phyloP scores from a whole-genome alignment of 2,329 filamentous ascomycete species.

The Coniosporium uncinatum region DNA sequence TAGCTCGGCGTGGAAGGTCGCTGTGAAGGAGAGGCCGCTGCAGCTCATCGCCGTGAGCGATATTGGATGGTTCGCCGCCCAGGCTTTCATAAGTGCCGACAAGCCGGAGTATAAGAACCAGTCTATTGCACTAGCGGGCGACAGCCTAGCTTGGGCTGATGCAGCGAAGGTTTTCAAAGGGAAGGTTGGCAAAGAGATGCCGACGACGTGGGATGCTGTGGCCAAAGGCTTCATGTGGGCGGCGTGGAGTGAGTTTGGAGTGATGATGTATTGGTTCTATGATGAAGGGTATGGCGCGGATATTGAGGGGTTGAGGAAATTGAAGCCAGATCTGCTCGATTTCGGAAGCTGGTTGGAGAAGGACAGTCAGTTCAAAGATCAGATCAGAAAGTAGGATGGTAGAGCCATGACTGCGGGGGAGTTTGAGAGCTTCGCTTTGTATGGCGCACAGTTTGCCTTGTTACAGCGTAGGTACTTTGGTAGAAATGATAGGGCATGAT shows the following conservation, averaged over 20 bases:
- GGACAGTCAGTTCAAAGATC: conserved; percentile 4
- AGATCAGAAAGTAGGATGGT: neutral
- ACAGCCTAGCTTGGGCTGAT: conserved; percentile 41
- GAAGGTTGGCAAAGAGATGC: conserved; percentile 35
- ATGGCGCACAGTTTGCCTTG: too few species aligned
- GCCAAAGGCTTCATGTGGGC: conserved; percentile 30
- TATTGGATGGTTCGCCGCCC: conserved; percentile 45
- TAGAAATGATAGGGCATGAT: too few species aligned
- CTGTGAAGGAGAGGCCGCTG: conserved; percentile 30
- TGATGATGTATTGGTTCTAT: conserved; percentile 29
- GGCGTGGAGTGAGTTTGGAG: conserved; percentile 34
- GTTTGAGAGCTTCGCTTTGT: too few species aligned
- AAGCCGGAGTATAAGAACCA: conserved; percentile 33
- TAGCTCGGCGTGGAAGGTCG: conserved; percentile 33
- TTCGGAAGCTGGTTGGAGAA: conserved; percentile 40
- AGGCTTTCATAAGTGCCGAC: conserved; percentile 38
- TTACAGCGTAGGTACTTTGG: too few species aligned
- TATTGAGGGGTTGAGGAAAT: conserved; percentile 30
- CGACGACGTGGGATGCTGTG: conserved; percentile 34
- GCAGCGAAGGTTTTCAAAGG: conserved; percentile 38
- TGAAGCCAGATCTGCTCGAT: conserved; percentile 38
- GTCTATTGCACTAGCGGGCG: conserved; percentile 44
- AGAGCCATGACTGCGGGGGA: too few species aligned
- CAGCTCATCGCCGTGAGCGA: conserved; percentile 35
- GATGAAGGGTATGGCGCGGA: conserved; percentile 23